A percentile compares a stretch with the other conserved stretches of the same genome.
Conservation (phyloP, 352 stramenopile species). For the Phytophthora parvispora region DNA sequence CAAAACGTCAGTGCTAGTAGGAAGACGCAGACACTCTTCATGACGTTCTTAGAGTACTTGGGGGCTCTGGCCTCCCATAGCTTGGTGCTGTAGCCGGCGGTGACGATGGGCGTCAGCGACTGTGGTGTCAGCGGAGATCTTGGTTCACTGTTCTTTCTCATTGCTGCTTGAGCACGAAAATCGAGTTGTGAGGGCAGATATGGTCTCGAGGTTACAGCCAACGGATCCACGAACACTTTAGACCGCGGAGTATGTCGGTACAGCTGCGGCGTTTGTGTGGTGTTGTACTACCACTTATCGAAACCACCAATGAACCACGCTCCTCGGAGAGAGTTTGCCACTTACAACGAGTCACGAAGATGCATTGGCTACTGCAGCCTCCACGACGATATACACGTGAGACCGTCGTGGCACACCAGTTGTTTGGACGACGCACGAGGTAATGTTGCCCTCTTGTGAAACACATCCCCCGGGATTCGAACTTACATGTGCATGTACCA, state of each 20-base stretch:
- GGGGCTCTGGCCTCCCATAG: conserved; percentile 54
- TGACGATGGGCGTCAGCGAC: conserved; percentile 14
- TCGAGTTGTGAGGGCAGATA: conserved; percentile 4
- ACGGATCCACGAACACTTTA: background rate
- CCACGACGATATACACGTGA: background rate
- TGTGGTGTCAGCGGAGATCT: conserved; percentile 19
- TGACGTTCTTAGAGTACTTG: conserved; percentile 63
- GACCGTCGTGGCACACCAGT: background rate
- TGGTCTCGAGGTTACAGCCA: background rate
- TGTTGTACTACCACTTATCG: too few species aligned
- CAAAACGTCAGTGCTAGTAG: conserved; percentile 54
- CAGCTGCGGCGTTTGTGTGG: background rate
- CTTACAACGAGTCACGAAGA: background rate
- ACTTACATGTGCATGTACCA: too few species aligned
- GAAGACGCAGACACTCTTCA: conserved; percentile 64
- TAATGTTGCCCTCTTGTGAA: background rate
- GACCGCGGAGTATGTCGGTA: background rate
- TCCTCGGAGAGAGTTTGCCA: background rate
- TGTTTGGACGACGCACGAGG: background rate
- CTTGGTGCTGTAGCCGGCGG: conserved; percentile 19
- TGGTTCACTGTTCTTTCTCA: conserved; percentile 6
- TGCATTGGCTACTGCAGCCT: background rate
- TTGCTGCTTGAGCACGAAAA: background rate
- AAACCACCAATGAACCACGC: background rate
- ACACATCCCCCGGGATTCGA: background rate